phyloP scores from a whole-genome alignment of 768 basidiomycete genomes.

The Saitozyma sp. region DNA sequence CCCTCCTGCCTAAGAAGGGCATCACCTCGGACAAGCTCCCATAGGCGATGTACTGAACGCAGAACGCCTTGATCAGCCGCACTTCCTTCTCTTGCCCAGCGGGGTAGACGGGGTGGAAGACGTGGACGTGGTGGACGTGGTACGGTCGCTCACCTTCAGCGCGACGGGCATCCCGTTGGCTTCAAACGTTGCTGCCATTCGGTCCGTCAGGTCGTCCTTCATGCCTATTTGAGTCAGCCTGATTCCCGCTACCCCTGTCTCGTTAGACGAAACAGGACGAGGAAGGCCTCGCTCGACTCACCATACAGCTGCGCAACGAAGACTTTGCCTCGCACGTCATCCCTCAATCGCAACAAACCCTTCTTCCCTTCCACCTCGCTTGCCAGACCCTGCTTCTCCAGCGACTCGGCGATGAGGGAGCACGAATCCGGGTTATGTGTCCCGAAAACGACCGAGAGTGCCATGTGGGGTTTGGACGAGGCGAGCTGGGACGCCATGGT shows the following conservation, averaged over 20 bases:
- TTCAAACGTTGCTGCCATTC: conserved; percentile 62
- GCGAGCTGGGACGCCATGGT: conserved; percentile 58
- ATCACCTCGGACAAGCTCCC: conserved; percentile 56
- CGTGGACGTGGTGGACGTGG: no score
- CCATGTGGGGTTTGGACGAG: conserved; percentile 31
- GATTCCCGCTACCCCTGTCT: background rate
- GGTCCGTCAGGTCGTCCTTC: conserved; percentile 76
- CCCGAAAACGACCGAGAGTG: conserved; percentile 73
- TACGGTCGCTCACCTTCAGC: conserved; percentile 66
- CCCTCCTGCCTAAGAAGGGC: conserved; percentile 84
- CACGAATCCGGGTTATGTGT: conserved; percentile 81
- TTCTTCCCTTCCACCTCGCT: conserved; percentile 4
- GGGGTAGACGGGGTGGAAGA: background rate
- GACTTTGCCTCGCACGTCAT: conserved; percentile 66
- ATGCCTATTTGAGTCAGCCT: conserved; percentile 72
- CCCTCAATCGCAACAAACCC: conserved; percentile 54
- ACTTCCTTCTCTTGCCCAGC: conserved; percentile 45
- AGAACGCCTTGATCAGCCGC: no score
- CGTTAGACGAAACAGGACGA: background rate
- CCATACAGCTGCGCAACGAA: conserved; percentile 82
- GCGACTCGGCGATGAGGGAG: conserved; percentile 62
- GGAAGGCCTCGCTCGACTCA: conserved; percentile 52
- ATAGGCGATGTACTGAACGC: conserved; percentile 41
- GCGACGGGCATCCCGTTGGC: conserved; percentile 64
- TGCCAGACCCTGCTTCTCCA: conserved; percentile 64